phyloP scores from a whole-genome alignment of 106 monocot species.

The Apostasia shenzhenica region DNA sequence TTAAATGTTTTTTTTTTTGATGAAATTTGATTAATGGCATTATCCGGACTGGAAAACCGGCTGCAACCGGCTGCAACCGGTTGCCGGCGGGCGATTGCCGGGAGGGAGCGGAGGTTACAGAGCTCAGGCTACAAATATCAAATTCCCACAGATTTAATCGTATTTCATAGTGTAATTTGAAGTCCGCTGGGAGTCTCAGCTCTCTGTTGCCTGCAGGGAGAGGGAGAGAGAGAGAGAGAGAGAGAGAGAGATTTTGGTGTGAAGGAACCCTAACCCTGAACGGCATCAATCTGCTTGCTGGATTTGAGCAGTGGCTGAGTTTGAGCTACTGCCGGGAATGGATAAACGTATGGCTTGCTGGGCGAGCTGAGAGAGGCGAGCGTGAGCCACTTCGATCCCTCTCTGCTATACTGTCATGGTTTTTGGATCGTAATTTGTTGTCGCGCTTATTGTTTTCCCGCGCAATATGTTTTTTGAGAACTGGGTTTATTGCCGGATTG shows the following conservation, averaged over 20 bases:
- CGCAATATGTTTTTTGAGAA: not conserved
- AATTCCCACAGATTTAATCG: not conserved
- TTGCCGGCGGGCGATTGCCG: conserved; percentile 2
- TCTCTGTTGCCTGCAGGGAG: not conserved
- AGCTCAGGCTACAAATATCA: not conserved
- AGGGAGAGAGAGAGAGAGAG: too few relatives aligned
- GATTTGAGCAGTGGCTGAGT: not conserved
- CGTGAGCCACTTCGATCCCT: not conserved
- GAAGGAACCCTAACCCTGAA: not conserved
- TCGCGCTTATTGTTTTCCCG: not conserved
- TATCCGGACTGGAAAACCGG: too few relatives aligned
- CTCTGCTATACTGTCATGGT: not conserved
- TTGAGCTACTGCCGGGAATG: not conserved
- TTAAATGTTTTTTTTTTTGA: too few relatives aligned
- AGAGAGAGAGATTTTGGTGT: not conserved
- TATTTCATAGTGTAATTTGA: conserved; percentile 3
- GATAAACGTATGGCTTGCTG: not conserved
- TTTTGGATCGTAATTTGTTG: not conserved
- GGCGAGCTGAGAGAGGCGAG: not conserved
- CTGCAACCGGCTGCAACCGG: not conserved
- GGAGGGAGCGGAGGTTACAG: not conserved
- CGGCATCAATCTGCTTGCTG: not conserved
- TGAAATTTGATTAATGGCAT: too few relatives aligned
- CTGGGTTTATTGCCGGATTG: not conserved
- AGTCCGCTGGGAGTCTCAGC: conserved; percentile 10